Conservation (phyloP, 164 flowering plant genomes). For the Akebia trifoliata region DNA sequence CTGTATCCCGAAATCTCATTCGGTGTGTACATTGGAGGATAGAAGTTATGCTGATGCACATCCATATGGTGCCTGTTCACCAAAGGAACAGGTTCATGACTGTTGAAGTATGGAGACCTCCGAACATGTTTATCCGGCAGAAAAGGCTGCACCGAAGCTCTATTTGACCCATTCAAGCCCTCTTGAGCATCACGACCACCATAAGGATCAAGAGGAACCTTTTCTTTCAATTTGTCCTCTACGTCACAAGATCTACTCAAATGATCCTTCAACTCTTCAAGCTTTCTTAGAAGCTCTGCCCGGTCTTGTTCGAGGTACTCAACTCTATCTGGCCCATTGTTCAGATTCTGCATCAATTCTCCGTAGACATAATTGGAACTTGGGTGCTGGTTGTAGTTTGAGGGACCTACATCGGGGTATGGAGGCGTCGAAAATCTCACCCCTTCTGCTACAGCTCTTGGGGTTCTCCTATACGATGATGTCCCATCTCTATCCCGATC, state of each 20-base stretch:
- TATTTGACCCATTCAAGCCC: slow-evolving; percentile 23
- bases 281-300: slow-evolving; percentile 61
- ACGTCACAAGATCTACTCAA: slow-evolving; percentile 50
- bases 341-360: slow-evolving; percentile 18
- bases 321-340: slow-evolving; percentile 26
- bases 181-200: slow-evolving; percentile 24
- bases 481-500: slow-evolving; percentile 18
- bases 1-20: slow-evolving; percentile 38
- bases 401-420: slow-evolving; percentile 39
- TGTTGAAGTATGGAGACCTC: slow-evolving; percentile 27
- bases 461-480: slow-evolving; percentile 13
- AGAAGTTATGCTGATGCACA: slow-evolving; percentile 30
- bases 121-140: slow-evolving; percentile 26
- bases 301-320: slow-evolving; percentile 51
- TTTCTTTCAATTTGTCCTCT: slow-evolving; percentile 40
- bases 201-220: slow-evolving; percentile 33
- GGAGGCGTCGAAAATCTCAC: slow-evolving; percentile 21
- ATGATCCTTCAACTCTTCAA: slow-evolving; percentile 71
- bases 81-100: slow-evolving; percentile 26
- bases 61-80: slow-evolving; percentile 29
- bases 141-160: slow-evolving; percentile 26
- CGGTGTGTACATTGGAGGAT: slow-evolving; percentile 33
- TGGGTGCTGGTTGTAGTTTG: slow-evolving; percentile 19
- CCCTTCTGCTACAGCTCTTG: slow-evolving; percentile 17
- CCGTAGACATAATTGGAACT: slow-evolving; percentile 23